A percentile compares a stretch with the other conserved stretches of the same genome.
Conservation (phyloP, 305 asterid species). For the Fraxinus latifolia region DNA sequence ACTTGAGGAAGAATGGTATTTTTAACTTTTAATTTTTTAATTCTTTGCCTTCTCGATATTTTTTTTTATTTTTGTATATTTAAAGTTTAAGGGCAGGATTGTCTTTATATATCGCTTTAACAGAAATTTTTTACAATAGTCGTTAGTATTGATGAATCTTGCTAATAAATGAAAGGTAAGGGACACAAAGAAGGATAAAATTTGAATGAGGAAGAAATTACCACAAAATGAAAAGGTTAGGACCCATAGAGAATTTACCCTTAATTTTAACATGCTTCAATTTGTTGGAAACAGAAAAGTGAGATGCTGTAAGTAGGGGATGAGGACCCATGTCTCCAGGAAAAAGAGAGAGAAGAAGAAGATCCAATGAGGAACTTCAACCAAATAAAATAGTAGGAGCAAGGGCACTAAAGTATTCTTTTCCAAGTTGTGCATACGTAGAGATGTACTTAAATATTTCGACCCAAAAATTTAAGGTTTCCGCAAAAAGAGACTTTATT, state of each 20-base stretch:
- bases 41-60: neutral
- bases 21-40: neutral
- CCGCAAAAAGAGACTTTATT: neutral
- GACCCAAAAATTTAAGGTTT: neutral
- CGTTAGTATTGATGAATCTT: neutral
- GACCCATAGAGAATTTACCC: neutral
- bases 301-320: neutral
- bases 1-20: neutral
- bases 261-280: neutral
- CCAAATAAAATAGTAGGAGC: neutral
- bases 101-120: neutral
- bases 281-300: neutral
- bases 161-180: neutral
- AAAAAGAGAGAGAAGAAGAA: neutral
- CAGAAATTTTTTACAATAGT: neutral
- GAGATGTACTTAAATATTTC: conserved; percentile 1
- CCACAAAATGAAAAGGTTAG: neutral
- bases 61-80: neutral
- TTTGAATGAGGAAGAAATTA: neutral
- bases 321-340: neutral
- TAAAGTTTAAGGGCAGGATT: neutral
- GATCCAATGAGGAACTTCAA: neutral
- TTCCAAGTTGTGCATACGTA: neutral
- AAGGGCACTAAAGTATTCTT: conserved; percentile 8
- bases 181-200: neutral